phyloP scores from a whole-genome alignment of 805 yeast genomes.

The Saccharomycopsis fermentans region DNA sequence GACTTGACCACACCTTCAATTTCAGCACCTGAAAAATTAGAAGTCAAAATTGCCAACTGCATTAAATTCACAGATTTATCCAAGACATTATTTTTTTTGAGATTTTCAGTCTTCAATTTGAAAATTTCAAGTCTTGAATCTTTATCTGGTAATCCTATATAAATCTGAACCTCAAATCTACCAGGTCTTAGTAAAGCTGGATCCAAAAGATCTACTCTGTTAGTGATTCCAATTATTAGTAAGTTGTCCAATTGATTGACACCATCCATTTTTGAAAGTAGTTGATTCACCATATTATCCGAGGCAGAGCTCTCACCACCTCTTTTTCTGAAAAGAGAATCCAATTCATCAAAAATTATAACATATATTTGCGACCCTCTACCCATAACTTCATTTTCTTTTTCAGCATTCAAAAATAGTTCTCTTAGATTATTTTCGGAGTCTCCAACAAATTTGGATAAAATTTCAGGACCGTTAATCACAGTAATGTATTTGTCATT shows the following conservation, averaged over 20 bases:
- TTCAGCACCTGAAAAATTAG: conserved; percentile 97
- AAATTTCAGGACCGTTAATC: conserved; percentile 96
- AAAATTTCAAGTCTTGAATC: conserved; percentile 84
- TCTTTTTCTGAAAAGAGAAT: conserved; percentile 97
- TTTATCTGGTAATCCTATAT: conserved; percentile 91
- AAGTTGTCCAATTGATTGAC: conserved; percentile 92
- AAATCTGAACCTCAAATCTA: conserved; percentile 94
- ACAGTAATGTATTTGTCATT: conserved; percentile 59
- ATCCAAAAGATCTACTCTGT: conserved; percentile 97
- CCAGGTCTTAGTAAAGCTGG: conserved; percentile 98
- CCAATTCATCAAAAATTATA: conserved; percentile 96
- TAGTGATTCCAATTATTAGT: conserved; percentile 98
- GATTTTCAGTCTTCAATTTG: conserved; percentile 82
- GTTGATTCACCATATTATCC: conserved; percentile 89
- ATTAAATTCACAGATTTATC: conserved; percentile 71
- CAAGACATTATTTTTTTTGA: conserved; percentile 73
- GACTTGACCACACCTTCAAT: conserved; percentile 92
- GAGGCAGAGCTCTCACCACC: conserved; percentile 97
- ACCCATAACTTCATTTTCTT: conserved; percentile 89
- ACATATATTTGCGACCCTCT: conserved; percentile 89
- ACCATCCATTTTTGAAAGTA: conserved; percentile 98
- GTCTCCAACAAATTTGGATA: conserved; percentile 96
- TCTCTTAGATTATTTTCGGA: conserved; percentile 99
- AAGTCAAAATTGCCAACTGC: conserved; percentile 77
- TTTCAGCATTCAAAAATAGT: conserved; percentile 87